These are phyloP conservation scores for Rhododendron henanense DNA, from an alignment of 148 eudicot species.

Conservation along the genomic window DNA sequence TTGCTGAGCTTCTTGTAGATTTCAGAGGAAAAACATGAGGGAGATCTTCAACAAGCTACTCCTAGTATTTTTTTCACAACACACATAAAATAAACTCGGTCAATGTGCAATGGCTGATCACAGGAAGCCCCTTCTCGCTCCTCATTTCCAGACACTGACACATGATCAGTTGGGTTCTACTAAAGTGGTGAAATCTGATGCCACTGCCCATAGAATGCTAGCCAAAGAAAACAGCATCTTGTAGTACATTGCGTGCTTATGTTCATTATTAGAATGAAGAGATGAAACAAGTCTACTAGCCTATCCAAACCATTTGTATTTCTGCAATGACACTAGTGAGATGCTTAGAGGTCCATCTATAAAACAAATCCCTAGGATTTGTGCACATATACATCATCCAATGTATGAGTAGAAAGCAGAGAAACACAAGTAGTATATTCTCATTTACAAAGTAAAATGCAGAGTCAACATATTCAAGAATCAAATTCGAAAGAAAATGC, in stretches of 20 bases:
- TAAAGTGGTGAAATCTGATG: neutral
- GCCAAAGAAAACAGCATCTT: neutral
- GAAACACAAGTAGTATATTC: neutral
- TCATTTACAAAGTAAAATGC: neutral
- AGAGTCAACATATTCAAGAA: neutral
- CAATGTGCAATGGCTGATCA: neutral
- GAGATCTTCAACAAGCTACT: neutral
- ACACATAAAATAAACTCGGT: neutral
- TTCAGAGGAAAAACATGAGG: neutral
- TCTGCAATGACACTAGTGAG: neutral
- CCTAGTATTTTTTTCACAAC: no score
- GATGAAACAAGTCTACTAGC: neutral
- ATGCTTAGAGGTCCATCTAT: constrained; percentile 1
- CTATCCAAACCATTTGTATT: neutral
- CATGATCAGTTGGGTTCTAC: neutral
- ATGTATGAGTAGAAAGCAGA: constrained; percentile 1
- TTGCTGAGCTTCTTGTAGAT: neutral
- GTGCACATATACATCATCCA: neutral
- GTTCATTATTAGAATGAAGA: neutral
- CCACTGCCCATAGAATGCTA: neutral
- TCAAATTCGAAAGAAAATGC: constrained; percentile 1
- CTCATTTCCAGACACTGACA: neutral
- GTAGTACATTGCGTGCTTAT: neutral
- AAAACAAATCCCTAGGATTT: neutral
- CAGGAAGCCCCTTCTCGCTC: neutral